These are phyloP conservation scores for Rhododendron molle DNA, from an alignment of 148 eudicot species.

Conservation along the genomic window DNA sequence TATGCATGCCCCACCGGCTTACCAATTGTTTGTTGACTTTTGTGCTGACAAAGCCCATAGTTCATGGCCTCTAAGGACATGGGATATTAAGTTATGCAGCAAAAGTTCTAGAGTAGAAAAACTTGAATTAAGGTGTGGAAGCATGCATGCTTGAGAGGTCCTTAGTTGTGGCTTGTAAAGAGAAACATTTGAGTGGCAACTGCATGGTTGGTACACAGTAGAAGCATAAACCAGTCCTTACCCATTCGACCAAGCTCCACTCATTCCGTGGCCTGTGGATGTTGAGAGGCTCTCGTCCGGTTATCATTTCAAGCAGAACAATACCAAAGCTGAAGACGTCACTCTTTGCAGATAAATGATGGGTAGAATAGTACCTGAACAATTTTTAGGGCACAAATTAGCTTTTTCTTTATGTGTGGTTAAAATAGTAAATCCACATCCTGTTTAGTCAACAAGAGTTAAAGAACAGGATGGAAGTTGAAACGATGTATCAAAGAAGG, in stretches of 20 bases:
- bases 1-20: neutral
- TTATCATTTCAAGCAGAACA: slow-evolving; percentile 51
- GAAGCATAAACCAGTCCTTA: slow-evolving; percentile 18
- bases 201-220: neutral
- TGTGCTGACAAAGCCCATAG: neutral
- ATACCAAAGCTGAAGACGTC: slow-evolving; percentile 61
- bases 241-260: slow-evolving; percentile 65
- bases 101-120: neutral
- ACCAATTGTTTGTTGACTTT: neutral
- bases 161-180: neutral
- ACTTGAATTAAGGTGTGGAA: neutral
- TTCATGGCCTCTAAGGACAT: neutral
- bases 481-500: neutral
- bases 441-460: neutral
- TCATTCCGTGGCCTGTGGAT: slow-evolving; percentile 51
- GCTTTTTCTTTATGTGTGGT: neutral
- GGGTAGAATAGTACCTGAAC: slow-evolving; percentile 53
- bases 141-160: neutral
- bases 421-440: neutral
- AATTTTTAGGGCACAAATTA: neutral
- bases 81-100: neutral
- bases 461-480: neutral
- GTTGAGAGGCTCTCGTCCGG: slow-evolving; percentile 53
- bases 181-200: neutral
- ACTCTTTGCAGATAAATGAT: slow-evolving; percentile 52